Percentiles rank a stretch among this genome's conserved stretches.
phyloP scores from a whole-genome alignment of 2,329 filamentous ascomycete genomes.

The Fusarium sambucinum region DNA sequence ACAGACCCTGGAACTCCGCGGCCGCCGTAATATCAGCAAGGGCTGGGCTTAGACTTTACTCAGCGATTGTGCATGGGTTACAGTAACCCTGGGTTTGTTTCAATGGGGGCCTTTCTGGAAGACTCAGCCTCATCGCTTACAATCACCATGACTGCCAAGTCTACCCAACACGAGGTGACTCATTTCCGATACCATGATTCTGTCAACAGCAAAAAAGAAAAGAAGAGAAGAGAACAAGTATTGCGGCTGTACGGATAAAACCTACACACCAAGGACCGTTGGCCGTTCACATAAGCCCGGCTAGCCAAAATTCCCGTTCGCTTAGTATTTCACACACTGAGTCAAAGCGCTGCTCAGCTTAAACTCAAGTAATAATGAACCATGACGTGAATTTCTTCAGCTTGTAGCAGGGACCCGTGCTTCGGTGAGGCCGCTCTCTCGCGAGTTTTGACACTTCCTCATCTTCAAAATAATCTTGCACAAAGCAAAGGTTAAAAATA shows the following conservation, averaged over 20 bases:
- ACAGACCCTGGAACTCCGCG: constrained; percentile 8
- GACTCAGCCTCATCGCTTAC: constrained; percentile 28
- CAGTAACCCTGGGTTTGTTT: constrained; percentile 7
- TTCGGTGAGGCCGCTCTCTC: constrained; percentile 29
- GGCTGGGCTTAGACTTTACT: background rate
- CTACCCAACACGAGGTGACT: constrained; percentile 26
- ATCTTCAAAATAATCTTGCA: background rate
- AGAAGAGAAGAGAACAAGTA: background rate
- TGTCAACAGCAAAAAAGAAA: constrained; percentile 15
- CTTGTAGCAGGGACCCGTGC: constrained; percentile 1
- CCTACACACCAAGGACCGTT: constrained; percentile 25
- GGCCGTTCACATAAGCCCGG: constrained; percentile 12
- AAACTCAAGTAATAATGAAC: constrained; percentile 1
- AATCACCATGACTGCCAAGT: constrained; percentile 23
- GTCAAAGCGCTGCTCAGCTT: background rate
- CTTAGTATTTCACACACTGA: constrained; percentile 9
- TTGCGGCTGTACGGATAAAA: background rate
- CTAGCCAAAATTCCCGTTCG: constrained; percentile 11
- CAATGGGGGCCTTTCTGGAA: constrained; percentile 21
- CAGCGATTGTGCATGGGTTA: background rate
- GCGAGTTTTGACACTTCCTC: background rate
- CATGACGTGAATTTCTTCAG: constrained; percentile 11
- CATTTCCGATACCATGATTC: constrained; percentile 30
- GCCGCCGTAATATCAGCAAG: constrained; percentile 7
- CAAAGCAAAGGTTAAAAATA: background rate